Evolutionary conservation across 169 alveolate genomes (phyloP), one percentile per base, ranked within the genome.

Genomic region (Prorocentrum cordatum): DNA sequence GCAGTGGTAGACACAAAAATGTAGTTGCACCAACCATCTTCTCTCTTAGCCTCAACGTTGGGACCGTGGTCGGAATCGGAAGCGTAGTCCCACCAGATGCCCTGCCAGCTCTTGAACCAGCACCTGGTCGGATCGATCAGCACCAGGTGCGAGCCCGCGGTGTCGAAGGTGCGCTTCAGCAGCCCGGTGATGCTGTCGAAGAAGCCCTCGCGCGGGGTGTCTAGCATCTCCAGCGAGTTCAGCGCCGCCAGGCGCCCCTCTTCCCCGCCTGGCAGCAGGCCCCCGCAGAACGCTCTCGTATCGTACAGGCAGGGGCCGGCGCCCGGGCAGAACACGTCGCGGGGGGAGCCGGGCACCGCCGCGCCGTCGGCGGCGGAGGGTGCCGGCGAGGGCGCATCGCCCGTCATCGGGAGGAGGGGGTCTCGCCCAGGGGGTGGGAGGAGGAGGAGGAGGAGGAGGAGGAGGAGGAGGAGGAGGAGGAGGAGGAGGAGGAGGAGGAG

Each of bases 21-120:
- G 64, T 77, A 77, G 75, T 77, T 77, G 75, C 88, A 59, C 68
- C 68, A 59, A 14, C 68, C 68, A 14, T 59, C 68, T 59, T 59
- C 68, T 36, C 29, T n/a, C n/a, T n/a, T n/a, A n/a, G n/a, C 54
- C 67, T 77, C 88, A 42, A 77, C 75, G 32, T 77, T 58, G n/a
- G 59, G 36, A 3, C 88, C 88, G 26, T 77, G 88, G 64, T 35
- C 61, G 26, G 73, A 24, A 42, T 58, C 72, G 35, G 61, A 10
- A n/a, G 45, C 68, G 54, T 20, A 50, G 7, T 50, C 84, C 2
- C n/a, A 24, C 73, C 73, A 62, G 24, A 18, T 58, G 45, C 87
- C 87, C 45, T 59, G 75, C 87, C 87, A 77, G 87, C 87, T 77
- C 33, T 77, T 77, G 47, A 77, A 77, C 87, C 87, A 77, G 66